Conservation (phyloP, 495 filamentous ascomycete species). For the Xeromyces bisporus region DNA sequence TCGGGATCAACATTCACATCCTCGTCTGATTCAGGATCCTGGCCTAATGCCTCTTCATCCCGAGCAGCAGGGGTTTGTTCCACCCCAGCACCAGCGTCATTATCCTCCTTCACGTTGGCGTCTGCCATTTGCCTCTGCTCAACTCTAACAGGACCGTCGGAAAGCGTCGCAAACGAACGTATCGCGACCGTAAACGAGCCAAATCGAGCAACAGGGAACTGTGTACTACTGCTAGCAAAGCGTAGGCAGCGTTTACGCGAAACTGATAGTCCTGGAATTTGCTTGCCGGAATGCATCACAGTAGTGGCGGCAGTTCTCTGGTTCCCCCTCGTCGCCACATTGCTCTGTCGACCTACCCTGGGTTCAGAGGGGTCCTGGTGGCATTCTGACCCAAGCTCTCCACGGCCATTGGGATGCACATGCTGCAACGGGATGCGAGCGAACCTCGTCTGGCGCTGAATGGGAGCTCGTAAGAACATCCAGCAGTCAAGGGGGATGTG, state of each 20-base stretch:
- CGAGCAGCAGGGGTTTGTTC: neutral
- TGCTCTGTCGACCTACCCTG: too few relatives aligned
- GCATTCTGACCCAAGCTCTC: conserved; percentile 12
- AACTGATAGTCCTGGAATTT: too few relatives aligned
- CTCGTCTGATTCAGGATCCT: conserved; percentile 34
- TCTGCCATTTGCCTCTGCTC: conserved; percentile 3
- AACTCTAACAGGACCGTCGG: conserved; percentile 7
- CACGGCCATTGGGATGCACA: conserved; percentile 13
- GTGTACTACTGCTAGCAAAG: too few relatives aligned
- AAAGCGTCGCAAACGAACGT: conserved; percentile 9
- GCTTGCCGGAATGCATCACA: too few relatives aligned
- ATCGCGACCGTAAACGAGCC: conserved; percentile 14
- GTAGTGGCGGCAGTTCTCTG: too few relatives aligned
- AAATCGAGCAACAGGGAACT: too few relatives aligned
- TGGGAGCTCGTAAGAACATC: conserved; percentile 18
- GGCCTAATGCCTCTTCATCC: conserved; percentile 2
- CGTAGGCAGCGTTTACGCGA: too few relatives aligned
- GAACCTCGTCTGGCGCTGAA: conserved; percentile 11
- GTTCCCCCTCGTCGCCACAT: too few relatives aligned
- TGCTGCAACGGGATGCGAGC: conserved; percentile 15
- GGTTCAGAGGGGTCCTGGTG: too few relatives aligned
- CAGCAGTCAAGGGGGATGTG: too few relatives aligned
- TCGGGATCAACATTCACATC: conserved; percentile 23
- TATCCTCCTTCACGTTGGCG: conserved; percentile 10
- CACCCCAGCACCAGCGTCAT: neutral